These are phyloP conservation scores for Liriodendron chinense DNA, from an alignment of 164 flowering plant genomes.

Conservation along the genomic window DNA sequence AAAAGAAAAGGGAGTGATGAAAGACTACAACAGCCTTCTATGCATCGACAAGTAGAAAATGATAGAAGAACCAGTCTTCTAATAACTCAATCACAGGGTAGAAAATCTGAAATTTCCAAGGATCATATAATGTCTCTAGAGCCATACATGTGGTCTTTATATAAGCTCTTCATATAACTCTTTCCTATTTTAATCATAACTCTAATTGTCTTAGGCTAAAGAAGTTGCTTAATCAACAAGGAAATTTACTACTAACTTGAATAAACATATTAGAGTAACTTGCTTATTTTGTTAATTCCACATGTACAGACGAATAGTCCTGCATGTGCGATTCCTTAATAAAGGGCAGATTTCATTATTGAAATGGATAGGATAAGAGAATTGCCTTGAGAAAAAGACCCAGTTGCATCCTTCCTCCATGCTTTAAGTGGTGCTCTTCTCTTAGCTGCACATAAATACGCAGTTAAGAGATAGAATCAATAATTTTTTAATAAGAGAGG, in stretches of 20 bases:
- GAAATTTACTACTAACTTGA: background rate
- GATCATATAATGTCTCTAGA: too few relatives aligned
- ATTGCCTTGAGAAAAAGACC: constrained; percentile 93
- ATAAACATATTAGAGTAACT: background rate
- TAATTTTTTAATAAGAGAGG: background rate
- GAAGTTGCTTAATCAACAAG: background rate
- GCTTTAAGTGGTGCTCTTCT: constrained; percentile 97
- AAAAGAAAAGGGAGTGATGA: too few relatives aligned
- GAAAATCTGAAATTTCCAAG: too few relatives aligned
- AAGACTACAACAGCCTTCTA: too few relatives aligned
- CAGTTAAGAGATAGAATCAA: background rate
- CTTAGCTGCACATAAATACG: constrained; percentile 51
- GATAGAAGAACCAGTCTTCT: too few relatives aligned
- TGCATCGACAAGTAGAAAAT: too few relatives aligned
- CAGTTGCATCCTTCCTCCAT: constrained; percentile 95
- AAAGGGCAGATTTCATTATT: background rate
- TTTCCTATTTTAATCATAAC: too few relatives aligned
- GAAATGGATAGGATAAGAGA: background rate
- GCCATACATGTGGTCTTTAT: too few relatives aligned
- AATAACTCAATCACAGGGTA: too few relatives aligned
- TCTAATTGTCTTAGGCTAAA: too few relatives aligned
- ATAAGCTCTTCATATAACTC: too few relatives aligned
- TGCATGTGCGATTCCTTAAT: background rate
- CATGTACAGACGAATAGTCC: background rate
- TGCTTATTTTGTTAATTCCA: background rate